Evolutionary conservation across 306 rosid species (phyloP).

Genomic region (Quercus mongolica): DNA sequence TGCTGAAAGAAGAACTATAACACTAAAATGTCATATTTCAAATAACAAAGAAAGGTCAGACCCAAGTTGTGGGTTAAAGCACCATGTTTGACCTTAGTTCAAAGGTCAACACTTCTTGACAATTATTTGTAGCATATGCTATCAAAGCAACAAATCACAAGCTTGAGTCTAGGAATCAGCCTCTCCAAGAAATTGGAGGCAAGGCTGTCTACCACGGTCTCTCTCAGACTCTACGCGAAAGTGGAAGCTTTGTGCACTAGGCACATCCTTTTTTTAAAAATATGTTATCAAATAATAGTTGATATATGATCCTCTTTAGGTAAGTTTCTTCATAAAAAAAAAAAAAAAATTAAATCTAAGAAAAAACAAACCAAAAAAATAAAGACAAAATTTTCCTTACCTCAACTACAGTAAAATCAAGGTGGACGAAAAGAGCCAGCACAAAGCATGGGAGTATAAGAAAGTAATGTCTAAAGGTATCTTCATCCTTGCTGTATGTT

Average conservation of each 20-base stretch:
- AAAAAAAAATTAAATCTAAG: not conserved
- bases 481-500: constrained; percentile 35
- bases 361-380: not conserved
- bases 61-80: not conserved
- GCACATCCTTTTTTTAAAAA: not conserved
- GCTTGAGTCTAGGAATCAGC: no score
- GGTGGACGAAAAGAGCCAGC: constrained; percentile 27
- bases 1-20: not conserved
- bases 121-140: not conserved
- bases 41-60: not conserved
- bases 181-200: no score
- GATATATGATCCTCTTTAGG: not conserved
- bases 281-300: no score
- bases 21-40: not conserved
- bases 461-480: constrained; percentile 31
- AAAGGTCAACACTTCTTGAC: not conserved
- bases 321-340: not conserved
- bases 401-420: constrained; percentile 5
- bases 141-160: no score
- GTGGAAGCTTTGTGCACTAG: no score
- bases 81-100: not conserved
- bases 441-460: constrained; percentile 19
- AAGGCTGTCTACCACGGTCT: no score
- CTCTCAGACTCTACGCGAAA: no score
- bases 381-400: not conserved